Evolutionary conservation across 192 early-diverging fungal species (phyloP).

Genomic region (Thoreauomyces humboldtii): DNA sequence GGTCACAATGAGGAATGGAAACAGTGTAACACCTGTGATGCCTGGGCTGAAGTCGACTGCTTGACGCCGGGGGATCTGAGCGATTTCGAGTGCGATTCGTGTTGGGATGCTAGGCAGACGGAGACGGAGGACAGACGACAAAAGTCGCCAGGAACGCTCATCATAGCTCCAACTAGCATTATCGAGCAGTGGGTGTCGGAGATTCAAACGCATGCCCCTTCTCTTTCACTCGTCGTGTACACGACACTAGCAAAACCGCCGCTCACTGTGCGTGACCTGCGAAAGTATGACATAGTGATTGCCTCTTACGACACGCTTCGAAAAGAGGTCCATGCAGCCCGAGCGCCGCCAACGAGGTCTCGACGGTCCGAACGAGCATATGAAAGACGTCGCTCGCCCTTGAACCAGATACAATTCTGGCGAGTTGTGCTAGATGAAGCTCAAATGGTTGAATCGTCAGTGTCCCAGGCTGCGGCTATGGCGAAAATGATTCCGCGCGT

Average conservation of each 20-base stretch:
- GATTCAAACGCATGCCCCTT: constrained; percentile 51
- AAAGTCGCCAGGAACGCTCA: constrained; percentile 49
- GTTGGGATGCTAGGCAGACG: no score
- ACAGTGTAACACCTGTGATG: no score
- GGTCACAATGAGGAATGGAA: no score
- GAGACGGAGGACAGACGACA: no score
- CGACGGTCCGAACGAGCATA: constrained; percentile 39
- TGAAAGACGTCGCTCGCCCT: constrained; percentile 37
- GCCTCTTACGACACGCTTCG: constrained; percentile 56
- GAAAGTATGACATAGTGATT: constrained; percentile 55
- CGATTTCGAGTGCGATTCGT: no score
- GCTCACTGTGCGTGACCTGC: constrained; percentile 11
- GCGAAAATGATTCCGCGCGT: constrained; percentile 52
- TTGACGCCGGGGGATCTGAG: no score
- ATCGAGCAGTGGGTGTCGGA: constrained; percentile 66
- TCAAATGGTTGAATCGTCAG: constrained; percentile 60
- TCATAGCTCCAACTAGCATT: constrained; percentile 63
- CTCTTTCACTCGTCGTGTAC: constrained; percentile 42
- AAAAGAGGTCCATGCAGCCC: constrained; percentile 50
- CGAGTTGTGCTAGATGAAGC: constrained; percentile 65
- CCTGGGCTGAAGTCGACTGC: no score
- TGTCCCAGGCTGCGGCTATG: constrained; percentile 52
- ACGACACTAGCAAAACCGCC: constrained; percentile 27
- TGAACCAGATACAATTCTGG: constrained; percentile 58
- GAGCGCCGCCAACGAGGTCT: constrained; percentile 35